Evolutionary conservation across 2,329 filamentous ascomycete species (phyloP).

Genomic region (Curvularia lunata): DNA sequence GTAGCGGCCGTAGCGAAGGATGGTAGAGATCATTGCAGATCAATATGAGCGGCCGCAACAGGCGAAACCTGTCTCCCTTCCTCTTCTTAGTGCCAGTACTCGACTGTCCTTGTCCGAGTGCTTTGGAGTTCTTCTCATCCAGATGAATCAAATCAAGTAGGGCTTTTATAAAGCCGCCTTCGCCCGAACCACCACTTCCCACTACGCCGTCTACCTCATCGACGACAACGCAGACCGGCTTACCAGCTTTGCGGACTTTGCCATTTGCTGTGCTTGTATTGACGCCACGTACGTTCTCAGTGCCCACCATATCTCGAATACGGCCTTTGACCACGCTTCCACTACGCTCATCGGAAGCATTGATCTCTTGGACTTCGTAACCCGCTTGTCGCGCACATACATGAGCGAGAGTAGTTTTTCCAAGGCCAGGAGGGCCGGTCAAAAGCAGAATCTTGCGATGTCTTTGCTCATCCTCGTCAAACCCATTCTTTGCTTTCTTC

Average conservation of each 20-base stretch:
- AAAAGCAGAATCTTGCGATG: slow-evolving; percentile 89
- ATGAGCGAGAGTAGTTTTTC: slow-evolving; percentile 95
- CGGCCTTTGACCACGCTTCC: slow-evolving; percentile 86
- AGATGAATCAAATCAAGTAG: slow-evolving; percentile 86
- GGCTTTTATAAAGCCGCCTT: slow-evolving; percentile 94
- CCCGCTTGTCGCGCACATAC: slow-evolving; percentile 95
- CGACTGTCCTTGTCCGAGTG: slow-evolving; percentile 43
- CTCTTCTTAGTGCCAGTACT: slow-evolving; percentile 57
- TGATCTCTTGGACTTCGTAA: slow-evolving; percentile 96
- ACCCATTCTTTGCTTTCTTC: slow-evolving; percentile 54
- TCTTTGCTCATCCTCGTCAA: slow-evolving; percentile 71
- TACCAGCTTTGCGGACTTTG: slow-evolving; percentile 73
- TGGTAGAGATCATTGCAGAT: slow-evolving; percentile 99
- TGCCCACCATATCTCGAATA: slow-evolving; percentile 89
- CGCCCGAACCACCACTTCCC: slow-evolving; percentile 69
- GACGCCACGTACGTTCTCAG: slow-evolving; percentile 84
- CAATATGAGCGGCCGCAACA: slow-evolving; percentile 86
- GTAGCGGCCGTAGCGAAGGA: slow-evolving; percentile 80
- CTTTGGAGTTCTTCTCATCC: slow-evolving; percentile 78
- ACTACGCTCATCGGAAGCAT: slow-evolving; percentile 94
- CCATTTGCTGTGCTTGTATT: slow-evolving; percentile 61
- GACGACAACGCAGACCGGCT: slow-evolving; percentile 89
- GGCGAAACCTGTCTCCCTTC: slow-evolving; percentile 84
- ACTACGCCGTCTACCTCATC: slow-evolving; percentile 97
- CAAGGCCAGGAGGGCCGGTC: slow-evolving; percentile 88